Evolutionary conservation across 495 filamentous ascomycete species (phyloP).

Genomic region (Massariosphaeria phaeospora): DNA sequence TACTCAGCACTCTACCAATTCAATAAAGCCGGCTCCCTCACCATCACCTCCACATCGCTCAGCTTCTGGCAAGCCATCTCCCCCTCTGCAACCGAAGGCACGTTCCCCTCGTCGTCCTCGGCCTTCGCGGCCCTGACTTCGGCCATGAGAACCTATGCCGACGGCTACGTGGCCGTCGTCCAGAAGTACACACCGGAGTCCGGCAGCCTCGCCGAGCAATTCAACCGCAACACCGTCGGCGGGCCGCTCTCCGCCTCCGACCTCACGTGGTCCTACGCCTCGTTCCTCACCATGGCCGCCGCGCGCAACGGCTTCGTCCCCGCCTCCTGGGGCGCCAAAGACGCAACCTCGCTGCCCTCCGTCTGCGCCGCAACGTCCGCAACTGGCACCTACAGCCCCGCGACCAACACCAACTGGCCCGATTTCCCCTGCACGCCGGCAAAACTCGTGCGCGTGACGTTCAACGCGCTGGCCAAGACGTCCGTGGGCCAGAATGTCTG

Average conservation of each 20-base stretch:
- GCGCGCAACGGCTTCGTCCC: conserved; percentile 46
- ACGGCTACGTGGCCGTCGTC: conserved; percentile 57
- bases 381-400: conserved; percentile 37
- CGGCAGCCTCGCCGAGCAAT: conserved; percentile 61
- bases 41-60: conserved; percentile 50
- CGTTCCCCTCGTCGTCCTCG: conserved; percentile 45
- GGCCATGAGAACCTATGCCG: conserved; percentile 58
- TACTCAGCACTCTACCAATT: conserved; percentile 62
- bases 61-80: conserved; percentile 55
- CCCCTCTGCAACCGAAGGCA: conserved; percentile 47
- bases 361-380: conserved; percentile 53
- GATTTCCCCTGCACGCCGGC: conserved; percentile 35
- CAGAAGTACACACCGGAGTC: conserved; percentile 46
- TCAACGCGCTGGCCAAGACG: conserved; percentile 54
- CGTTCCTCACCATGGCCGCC: conserved; percentile 57
- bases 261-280: conserved; percentile 65
- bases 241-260: conserved; percentile 52
- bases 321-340: conserved; percentile 52
- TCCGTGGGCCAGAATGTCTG: conserved; percentile 55
- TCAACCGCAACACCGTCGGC: conserved; percentile 49
- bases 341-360: conserved; percentile 50
- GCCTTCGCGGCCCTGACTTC: conserved; percentile 50
- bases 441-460: conserved; percentile 45
- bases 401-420: conserved; percentile 52
- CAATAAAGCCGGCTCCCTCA: conserved; percentile 50